Conservation (phyloP, 129 eudicot species). For the Centaurea solstitialis region DNA sequence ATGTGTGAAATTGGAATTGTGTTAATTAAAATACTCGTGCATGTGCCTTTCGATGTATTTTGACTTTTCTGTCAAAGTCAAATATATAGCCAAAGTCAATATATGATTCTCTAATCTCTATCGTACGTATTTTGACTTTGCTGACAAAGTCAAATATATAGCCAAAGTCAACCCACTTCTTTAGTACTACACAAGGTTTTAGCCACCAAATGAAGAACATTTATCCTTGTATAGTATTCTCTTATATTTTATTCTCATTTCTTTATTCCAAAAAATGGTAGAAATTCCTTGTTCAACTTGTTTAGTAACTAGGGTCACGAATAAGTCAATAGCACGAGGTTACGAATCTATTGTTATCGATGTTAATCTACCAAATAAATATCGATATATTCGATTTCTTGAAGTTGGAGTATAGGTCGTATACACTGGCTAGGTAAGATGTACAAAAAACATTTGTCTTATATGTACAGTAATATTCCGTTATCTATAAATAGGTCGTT, state of each 20-base stretch:
- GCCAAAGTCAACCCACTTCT: slow-evolving; percentile 10
- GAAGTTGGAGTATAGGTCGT: slow-evolving; percentile 10
- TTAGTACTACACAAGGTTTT: not conserved
- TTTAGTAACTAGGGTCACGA: not conserved
- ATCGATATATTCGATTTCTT: slow-evolving; percentile 12
- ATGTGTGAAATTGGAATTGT: not conserved
- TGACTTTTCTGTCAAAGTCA: not conserved
- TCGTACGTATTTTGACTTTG: not conserved
- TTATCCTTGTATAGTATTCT: not conserved
- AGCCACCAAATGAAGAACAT: slow-evolving; percentile 6
- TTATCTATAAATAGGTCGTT: slow-evolving; percentile 26
- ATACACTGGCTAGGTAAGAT: not conserved
- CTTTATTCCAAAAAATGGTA: not conserved
- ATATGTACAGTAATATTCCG: not conserved
- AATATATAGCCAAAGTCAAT: slow-evolving; percentile 14
- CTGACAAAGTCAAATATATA: not conserved
- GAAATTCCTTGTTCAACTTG: slow-evolving; percentile 2
- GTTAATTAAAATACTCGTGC: too few species aligned
- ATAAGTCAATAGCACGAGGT: not conserved
- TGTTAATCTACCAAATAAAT: not conserved
- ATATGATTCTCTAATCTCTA: not conserved
- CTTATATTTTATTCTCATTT: not conserved
- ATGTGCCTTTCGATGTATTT: not conserved
- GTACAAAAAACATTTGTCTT: not conserved
- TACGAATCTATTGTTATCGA: slow-evolving; percentile 8